These are phyloP conservation scores for Diaporthe australafricana DNA, from an alignment of 2,329 filamentous ascomycete species.

Conservation along the genomic window DNA sequence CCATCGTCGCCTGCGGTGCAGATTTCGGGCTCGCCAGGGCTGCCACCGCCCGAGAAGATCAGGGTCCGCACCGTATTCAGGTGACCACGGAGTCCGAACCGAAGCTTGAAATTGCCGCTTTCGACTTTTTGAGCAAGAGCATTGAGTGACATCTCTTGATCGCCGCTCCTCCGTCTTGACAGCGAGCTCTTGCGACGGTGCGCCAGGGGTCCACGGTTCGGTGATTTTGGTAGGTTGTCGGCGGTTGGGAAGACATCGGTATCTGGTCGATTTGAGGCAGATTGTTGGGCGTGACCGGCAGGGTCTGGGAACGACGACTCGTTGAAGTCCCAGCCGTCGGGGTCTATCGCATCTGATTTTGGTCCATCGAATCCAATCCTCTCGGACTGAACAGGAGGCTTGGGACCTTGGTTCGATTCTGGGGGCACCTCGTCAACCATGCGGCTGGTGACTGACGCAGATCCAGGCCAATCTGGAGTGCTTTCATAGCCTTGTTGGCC, in stretches of 20 bases:
- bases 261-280: slow-evolving; percentile 76
- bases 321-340: slow-evolving; percentile 94
- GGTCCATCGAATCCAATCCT: slow-evolving; percentile 59
- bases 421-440: slow-evolving; percentile 39
- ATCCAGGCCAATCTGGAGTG: slow-evolving; percentile 48
- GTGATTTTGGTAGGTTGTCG: slow-evolving; percentile 84
- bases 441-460: slow-evolving; percentile 42
- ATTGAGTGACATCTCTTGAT: slow-evolving; percentile 70
- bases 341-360: slow-evolving; percentile 62
- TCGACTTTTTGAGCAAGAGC: slow-evolving; percentile 70
- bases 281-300: slow-evolving; percentile 56
- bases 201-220: slow-evolving; percentile 74
- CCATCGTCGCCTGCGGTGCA: slow-evolving; percentile 97
- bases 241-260: slow-evolving; percentile 89
- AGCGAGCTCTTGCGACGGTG: slow-evolving; percentile 86
- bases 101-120: slow-evolving; percentile 85
- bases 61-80: slow-evolving; percentile 93
- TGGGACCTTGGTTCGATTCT: slow-evolving; percentile 52
- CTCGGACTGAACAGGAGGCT: slow-evolving; percentile 52
- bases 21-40: slow-evolving; percentile 94
- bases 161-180: slow-evolving; percentile 76
- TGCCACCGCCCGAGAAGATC: slow-evolving; percentile 96
- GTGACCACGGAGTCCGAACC: slow-evolving; percentile 91
- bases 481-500: slow-evolving; percentile 45
- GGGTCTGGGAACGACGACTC: slow-evolving; percentile 76